Conservation (phyloP, 345 rosid genomes). For the Microcos paniculata region DNA sequence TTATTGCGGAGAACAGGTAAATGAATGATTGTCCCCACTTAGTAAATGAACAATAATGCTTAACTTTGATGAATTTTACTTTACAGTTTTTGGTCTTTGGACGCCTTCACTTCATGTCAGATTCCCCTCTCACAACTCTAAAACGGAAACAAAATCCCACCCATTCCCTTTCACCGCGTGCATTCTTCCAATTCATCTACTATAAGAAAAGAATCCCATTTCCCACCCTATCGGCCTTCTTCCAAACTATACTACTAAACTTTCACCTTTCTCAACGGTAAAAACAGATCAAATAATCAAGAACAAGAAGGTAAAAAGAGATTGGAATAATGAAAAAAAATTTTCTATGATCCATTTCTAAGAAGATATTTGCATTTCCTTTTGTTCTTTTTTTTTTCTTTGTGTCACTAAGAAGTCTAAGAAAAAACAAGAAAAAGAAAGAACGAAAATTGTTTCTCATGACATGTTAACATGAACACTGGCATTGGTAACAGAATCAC, state of each 20-base stretch:
- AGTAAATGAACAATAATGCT: slow-evolving; percentile 8
- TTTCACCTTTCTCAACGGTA: background rate
- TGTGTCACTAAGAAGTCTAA: background rate
- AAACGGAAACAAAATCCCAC: background rate
- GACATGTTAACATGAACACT: slow-evolving; percentile 73
- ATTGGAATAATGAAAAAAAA: background rate
- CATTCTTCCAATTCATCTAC: background rate
- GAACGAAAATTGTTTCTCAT: slow-evolving; percentile 11
- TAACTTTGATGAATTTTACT: background rate
- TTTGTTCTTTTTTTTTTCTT: background rate
- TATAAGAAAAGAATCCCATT: no score
- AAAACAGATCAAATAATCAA: background rate
- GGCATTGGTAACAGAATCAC: slow-evolving; percentile 48
- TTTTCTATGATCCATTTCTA: slow-evolving; percentile 12
- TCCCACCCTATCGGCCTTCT: background rate
- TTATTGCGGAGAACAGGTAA: background rate
- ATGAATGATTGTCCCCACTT: slow-evolving; percentile 10
- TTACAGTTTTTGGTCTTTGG: background rate
- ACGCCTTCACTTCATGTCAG: background rate
- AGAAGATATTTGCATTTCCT: slow-evolving; percentile 9
- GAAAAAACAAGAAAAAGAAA: background rate
- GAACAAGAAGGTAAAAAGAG: background rate
- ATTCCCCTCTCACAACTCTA: background rate
- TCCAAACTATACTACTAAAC: background rate
- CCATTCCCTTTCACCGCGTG: background rate